phyloP scores from a whole-genome alignment of 257 asterid species.

The Petunia secreta region DNA sequence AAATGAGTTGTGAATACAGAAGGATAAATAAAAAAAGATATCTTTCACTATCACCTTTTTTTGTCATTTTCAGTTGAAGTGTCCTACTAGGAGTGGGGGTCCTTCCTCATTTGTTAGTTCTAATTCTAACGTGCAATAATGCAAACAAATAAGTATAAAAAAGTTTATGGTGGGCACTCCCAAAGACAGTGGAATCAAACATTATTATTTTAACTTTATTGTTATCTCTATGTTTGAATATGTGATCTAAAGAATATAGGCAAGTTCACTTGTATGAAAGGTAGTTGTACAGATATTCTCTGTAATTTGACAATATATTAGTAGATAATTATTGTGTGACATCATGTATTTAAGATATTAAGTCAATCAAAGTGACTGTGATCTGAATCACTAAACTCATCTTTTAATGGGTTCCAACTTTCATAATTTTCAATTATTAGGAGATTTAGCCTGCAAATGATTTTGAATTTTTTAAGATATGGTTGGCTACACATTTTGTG shows the following conservation, averaged over 20 bases:
- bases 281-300: background rate
- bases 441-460: too few species aligned
- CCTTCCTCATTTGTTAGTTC: too few species aligned
- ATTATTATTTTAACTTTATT: background rate
- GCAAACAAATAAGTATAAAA: background rate
- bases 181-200: background rate
- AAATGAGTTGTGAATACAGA: too few species aligned
- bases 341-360: too few species aligned
- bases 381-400: too few species aligned
- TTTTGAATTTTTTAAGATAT: too few species aligned
- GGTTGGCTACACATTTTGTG: too few species aligned
- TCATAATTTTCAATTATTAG: too few species aligned
- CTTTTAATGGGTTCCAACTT: too few species aligned
- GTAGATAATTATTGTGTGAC: background rate
- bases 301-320: background rate
- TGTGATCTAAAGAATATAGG: background rate
- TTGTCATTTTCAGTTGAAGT: slow-evolving; percentile 3
- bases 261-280: background rate
- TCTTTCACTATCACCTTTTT: background rate
- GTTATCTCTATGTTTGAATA: background rate
- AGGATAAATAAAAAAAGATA: background rate
- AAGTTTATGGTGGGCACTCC: slow-evolving; percentile 19
- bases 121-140: background rate
- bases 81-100: background rate
- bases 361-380: too few species aligned